Evolutionary conservation across 768 basidiomycete species (phyloP).

Genomic region (Mycena floridula): DNA sequence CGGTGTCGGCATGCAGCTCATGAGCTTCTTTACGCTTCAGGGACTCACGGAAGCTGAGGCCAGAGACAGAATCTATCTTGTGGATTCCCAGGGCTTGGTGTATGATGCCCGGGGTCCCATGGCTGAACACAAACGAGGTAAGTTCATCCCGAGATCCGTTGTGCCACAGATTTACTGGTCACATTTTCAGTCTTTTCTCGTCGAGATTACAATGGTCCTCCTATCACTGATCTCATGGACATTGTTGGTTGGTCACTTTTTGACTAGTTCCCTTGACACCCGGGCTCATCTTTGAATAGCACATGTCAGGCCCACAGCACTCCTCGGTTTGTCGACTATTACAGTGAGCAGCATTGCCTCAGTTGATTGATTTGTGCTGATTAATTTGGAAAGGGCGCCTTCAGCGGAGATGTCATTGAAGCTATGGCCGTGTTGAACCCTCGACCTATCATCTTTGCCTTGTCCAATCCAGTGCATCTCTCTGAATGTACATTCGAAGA

Average conservation of each 20-base stretch:
- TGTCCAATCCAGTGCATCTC: constrained; percentile 66
- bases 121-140: constrained; percentile 71
- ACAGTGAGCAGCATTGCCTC: constrained; percentile 20
- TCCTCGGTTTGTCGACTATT: constrained; percentile 68
- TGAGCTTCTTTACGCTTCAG: constrained; percentile 80
- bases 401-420: constrained; percentile 55
- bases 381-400: constrained; percentile 35
- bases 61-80: constrained; percentile 61
- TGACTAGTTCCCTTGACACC: no score
- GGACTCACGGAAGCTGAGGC: constrained; percentile 66
- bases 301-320: constrained; percentile 69
- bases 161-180: not conserved
- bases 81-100: constrained; percentile 74
- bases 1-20: constrained; percentile 84
- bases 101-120: constrained; percentile 61
- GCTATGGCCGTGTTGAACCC: constrained; percentile 59
- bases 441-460: constrained; percentile 77
- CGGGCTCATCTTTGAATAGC: no score
- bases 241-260: no score
- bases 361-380: not conserved
- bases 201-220: constrained; percentile 58
- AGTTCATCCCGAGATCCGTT: no score
- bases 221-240: constrained; percentile 53
- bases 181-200: constrained; percentile 76
- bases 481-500: constrained; percentile 57